A percentile compares a stretch with the other conserved stretches of the same genome.
Evolutionary conservation across 441 rosid species (phyloP).

Genomic region (Corymbia calophylla): DNA sequence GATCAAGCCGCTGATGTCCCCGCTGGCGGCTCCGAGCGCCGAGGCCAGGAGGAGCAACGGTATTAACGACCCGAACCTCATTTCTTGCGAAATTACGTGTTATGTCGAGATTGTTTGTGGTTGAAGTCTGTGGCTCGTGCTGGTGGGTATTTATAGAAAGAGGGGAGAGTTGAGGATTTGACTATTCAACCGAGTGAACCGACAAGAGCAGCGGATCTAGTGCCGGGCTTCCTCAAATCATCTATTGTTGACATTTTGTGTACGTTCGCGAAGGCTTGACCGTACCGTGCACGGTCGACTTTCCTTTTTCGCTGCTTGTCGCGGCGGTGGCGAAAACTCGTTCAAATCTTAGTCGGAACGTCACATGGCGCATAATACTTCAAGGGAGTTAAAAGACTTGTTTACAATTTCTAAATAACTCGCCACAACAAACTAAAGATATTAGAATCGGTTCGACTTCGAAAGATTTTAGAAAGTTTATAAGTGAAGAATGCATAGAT

Average conservation of each 20-base stretch:
- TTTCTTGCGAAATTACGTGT: background rate
- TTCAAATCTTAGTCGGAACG: background rate
- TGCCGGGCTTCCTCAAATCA: background rate
- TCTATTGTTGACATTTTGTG: background rate
- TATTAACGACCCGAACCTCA: background rate
- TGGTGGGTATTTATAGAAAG: background rate
- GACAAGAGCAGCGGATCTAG: background rate
- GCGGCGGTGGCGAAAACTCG: background rate
- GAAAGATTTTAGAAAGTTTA: background rate
- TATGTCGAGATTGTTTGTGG: background rate
- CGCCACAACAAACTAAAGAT: background rate
- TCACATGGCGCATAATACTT: too few species aligned
- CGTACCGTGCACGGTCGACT: background rate
- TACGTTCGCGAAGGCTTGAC: background rate
- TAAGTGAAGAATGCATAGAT: background rate
- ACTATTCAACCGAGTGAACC: background rate
- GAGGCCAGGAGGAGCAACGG: background rate
- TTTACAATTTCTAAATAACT: background rate
- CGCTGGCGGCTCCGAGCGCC: background rate
- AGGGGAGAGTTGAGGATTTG: background rate
- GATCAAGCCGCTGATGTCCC: background rate
- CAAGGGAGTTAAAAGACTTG: accelerated
- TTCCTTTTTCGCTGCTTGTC: background rate
- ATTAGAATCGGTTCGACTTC: accelerated
- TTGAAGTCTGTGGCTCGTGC: background rate